Evolutionary conservation across 2,329 filamentous ascomycete species (phyloP), one percentile per base, ranked within the genome.

Genomic region (Aspergillus phoenicis): DNA sequence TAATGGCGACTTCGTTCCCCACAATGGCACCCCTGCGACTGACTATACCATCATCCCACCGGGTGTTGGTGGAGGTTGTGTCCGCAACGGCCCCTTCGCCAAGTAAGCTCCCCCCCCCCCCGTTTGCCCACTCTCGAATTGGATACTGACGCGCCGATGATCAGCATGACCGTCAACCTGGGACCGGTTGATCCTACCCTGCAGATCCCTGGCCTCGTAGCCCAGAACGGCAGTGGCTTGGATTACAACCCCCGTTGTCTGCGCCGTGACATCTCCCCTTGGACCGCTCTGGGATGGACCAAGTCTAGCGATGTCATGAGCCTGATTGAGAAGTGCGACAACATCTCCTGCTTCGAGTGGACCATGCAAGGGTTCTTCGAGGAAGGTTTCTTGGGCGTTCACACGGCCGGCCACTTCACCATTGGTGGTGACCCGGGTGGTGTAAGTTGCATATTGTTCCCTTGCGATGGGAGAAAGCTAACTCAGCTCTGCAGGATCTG

Each of bases 341-440:
- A 71, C 45, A 69, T 77, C 53, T 57, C 58, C 20, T 22, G 57
- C 51, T 71, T 68, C 55, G 64, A 69, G 55, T 59, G 45, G 15
- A 58, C 45, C 22, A 64, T 71, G 54, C 68, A 68, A 56, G 69
- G 69, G 4, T 57, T 64, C 22, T 64, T 64, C 26, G 59, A 62
- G 61, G 79, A 80, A 7, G 77, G 60, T 1, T 65, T 63, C 28
- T 71, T 75, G 33, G 78, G 78, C 22, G 73, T 82, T 5, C 81
- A 83, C 61, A 76, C 75, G 1, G 79, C 69, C 2, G 81, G 80
- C 2, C 81, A 83, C 65, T 81, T 78, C 67, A 76, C 77, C 8
- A 74, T 80, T 47, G 77, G 75, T 17, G 80, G 80, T 13, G 80
- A 82, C 54, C 75, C 75, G 0, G 79, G 76, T 10, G 76, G 51